Evolutionary conservation across 208 protist species (phyloP), one percentile per base, ranked within the genome.

Genomic region (Borovskyia barvae): DNA sequence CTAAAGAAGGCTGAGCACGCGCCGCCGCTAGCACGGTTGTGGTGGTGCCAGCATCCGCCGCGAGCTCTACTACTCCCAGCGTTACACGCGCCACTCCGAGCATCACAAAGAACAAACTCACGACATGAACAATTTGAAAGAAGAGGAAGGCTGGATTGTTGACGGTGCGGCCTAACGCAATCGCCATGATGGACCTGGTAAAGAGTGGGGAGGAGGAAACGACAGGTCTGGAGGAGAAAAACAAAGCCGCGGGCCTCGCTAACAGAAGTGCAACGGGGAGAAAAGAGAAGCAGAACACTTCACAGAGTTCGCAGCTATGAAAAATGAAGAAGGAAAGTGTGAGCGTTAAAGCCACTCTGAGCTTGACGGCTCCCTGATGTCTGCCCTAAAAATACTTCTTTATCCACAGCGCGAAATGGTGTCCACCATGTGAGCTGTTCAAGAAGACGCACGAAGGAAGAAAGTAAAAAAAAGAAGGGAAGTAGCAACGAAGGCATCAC

Each of bases 151-250:
- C 17, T 3, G 85, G 85, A 57, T 71, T 75, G 45, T 63, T 74
- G 30, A 85, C 66, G 3, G 69, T 69, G 29, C 83, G 75, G 2
- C 87, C 87, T 11, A 93, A 68, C 25, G 72, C 55, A 52, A 93
- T 57, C 14, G 78, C 63, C 86, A 93, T 93, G 26, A 33, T n/a
- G n/a, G n/a, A n/a, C n/a, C n/a, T n/a, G n/a, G n/a, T n/a, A 22
- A 35, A 2, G 20, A 22, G 25, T 39, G 7, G 4, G 22, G 46
- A 56, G 29, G 24, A 45, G n/a, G 8, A 19, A 45, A 45, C n/a
- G 8, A 19, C 8, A 25, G 24, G 40, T 19, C 9, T 6, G 19
- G 25, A 17, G 37, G 17, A 50, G 14, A 58, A 1, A 50, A 33
- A n/a, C 7, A 11, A 19, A 8, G 2, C 22, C n/a, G n/a, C n/a